phyloP scores from a whole-genome alignment of 163 green algal species.

The Smithsoniella earleae region DNA sequence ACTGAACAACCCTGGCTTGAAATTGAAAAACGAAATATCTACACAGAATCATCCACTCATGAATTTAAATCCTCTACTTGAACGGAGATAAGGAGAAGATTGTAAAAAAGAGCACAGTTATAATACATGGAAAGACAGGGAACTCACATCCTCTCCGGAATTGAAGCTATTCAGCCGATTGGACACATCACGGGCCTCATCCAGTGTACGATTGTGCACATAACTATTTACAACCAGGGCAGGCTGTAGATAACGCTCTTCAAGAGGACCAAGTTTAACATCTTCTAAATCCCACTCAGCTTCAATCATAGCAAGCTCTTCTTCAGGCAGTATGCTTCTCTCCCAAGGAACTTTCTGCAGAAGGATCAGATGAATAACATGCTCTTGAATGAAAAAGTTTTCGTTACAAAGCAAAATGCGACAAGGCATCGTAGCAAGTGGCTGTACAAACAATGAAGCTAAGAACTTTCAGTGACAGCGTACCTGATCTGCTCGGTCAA shows the following conservation, averaged over 20 bases:
- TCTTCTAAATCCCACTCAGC: conserved; percentile 28
- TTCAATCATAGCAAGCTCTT: conserved; percentile 14
- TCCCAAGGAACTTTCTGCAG: neutral
- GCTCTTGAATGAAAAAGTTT: neutral
- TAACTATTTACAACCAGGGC: conserved; percentile 12
- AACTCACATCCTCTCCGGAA: conserved; percentile 4
- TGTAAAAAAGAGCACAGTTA: too few species aligned
- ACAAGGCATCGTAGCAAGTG: too few species aligned
- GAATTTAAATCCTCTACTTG: too few species aligned
- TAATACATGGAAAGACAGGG: too few species aligned
- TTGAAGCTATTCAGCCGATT: neutral
- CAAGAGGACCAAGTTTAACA: conserved; percentile 5
- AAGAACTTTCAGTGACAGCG: too few species aligned
- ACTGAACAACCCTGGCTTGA: too few species aligned
- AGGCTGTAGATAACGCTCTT: conserved; percentile 22
- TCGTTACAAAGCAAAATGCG: too few species aligned
- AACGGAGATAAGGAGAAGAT: too few species aligned
- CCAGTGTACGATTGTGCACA: neutral
- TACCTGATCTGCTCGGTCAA: conserved; percentile 10
- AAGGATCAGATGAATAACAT: neutral
- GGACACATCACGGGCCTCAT: neutral
- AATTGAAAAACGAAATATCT: too few species aligned
- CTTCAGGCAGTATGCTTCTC: neutral
- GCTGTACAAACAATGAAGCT: too few species aligned
- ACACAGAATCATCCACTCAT: too few species aligned